phyloP scores from a whole-genome alignment of 2,329 filamentous ascomycete species.

The Aspergillus sp. region DNA sequence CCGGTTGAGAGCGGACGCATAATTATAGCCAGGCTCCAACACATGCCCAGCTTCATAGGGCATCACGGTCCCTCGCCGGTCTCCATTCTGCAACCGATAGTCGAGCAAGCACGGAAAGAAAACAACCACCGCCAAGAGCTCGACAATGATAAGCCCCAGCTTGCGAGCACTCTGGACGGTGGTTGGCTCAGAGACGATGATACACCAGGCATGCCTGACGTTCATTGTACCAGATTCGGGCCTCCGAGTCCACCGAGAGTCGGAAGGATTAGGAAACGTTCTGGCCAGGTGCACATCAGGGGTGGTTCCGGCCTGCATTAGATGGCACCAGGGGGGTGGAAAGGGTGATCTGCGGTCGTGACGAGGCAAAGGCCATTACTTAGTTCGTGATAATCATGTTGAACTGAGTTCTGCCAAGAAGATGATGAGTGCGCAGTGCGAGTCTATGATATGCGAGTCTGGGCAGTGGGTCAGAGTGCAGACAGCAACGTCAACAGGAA shows the following conservation, averaged over 20 bases:
- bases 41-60: neutral
- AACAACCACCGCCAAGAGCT: neutral
- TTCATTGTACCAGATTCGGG: constrained; percentile 7
- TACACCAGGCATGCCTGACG: constrained; percentile 5
- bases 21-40: neutral
- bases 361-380: no score
- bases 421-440: neutral
- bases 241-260: constrained; percentile 4
- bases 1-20: neutral
- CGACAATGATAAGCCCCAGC: neutral
- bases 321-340: neutral
- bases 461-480: constrained; percentile 5
- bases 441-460: neutral
- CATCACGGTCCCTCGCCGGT: neutral
- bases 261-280: constrained; percentile 9
- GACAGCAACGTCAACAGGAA: constrained; percentile 6
- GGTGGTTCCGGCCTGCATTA: constrained; percentile 2
- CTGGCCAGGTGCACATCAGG: constrained; percentile 11
- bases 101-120: neutral
- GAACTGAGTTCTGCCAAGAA: constrained; percentile 5
- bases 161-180: constrained; percentile 1
- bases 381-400: no score
- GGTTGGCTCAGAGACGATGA: constrained; percentile 10
- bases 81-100: neutral
- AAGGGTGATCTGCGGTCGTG: constrained; percentile 5